Base-by-base conservation (phyloP, 148 eudicot species). In the Heliosperma pusillum region DNA sequence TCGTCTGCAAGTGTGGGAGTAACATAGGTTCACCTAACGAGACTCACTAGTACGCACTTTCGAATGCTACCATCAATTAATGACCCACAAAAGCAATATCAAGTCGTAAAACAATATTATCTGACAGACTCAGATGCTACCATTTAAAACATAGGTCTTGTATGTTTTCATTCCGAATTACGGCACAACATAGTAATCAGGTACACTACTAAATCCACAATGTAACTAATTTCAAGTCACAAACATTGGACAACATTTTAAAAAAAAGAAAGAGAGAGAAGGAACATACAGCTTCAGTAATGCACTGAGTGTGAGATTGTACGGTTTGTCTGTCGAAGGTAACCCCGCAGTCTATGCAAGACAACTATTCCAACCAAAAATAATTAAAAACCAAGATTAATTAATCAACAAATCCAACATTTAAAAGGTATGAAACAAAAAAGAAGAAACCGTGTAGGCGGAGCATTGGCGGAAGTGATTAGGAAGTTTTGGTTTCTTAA, bases 401-500 rank as follows among this genome's bases (percentile, higher is more conserved):
- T n/a, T n/a, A 78, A 13, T 9, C 42, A 36, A 36, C 42, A 36
- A 36, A 36, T 36, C 42, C 42, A 36, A 36, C 42, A 36, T 36
- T 36, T 36, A 36, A 0, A 36, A 7, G 42, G 42, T 1, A 7
- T 0, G 12, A 50, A 12, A 8, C 3, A 50, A 26, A 10, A n/a
- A 79, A 13, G 4, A 1, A 1, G 3, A 5, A 24, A 89, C 97
- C 89, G 76, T 89, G 62, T 17, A 80, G 6, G 97, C 93, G 59
- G 91, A 87, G 77, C 98, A 93, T 13, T 55, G 70, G 27, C 97
- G 87, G 81, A 93, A 93, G 67, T 93, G 98, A 65, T 77, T 83
- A n/a, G 87, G 80, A 11, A 93, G 88, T 84, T 91, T 93, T 15
- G 98, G 98, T 73, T 93, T 93, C 86, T 93, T 93, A 22, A 93